Evolutionary conservation across 306 rosid genomes (phyloP), one percentile per base, ranked within the genome.

Genomic region (Fragaria vesca): DNA sequence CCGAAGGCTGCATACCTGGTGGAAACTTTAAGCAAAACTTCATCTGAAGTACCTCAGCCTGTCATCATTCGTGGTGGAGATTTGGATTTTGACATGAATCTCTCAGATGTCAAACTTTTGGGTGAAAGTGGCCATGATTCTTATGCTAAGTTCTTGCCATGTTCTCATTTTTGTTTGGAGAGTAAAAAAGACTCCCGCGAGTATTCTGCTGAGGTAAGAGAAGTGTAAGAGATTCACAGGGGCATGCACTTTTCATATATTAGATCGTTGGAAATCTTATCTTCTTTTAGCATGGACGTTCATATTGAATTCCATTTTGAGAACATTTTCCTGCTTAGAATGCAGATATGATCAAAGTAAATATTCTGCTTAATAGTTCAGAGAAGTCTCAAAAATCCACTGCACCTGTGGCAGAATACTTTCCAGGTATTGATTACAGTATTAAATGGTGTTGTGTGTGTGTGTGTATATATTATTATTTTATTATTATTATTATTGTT

Each of bases 341-440:
- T 89, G 93, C 98, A 92, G 98, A 89, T 92, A 80, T 51, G 70
- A 81, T 95, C 85, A 89, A 92, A 84, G 92, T 92, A 76, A 88
- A 87, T 83, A 84, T 94, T 83, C 83, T 89, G 46, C 81, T 89
- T 71, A 92, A 87, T 85, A 92, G 92, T 86, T 84, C 90, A 74
- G 90, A 77, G 30, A 81, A 83, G 54, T 87, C 92, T 72, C 76
- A 86, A 68, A 66, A 86, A 50, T 83, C 94, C 71, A 77, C 82
- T 63, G 91, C 88, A 15, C 98, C 98, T 21, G 69, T 76, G 63
- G 97, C 93, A 38, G 88, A 89, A 73, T 95, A 88, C 79, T 55
- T 87, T 63, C 97, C 97, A 83, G 98, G 97, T 94, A 80, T 75
- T 82, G 57, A 81, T 43, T 55, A 52, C 63, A 60, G 70, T 79